These are phyloP conservation scores for Blastomyces parvus DNA, from an alignment of 2,329 filamentous ascomycete species.

Conservation along the genomic window DNA sequence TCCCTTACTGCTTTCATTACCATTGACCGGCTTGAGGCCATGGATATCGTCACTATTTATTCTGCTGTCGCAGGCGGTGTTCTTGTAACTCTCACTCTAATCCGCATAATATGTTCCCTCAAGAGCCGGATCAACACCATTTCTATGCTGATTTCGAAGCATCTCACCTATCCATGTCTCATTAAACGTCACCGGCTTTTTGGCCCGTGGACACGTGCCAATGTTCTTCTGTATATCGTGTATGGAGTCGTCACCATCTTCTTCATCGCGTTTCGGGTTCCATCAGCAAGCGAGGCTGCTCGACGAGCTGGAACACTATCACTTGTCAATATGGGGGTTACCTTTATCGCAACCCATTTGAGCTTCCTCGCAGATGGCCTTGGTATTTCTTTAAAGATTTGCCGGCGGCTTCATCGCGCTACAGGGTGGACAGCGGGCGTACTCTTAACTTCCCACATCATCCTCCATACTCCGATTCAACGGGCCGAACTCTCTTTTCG, in stretches of 20 bases:
- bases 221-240: slow-evolving; percentile 14
- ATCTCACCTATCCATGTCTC: slow-evolving; percentile 20
- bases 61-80: slow-evolving; percentile 19
- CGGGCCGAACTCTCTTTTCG: slow-evolving; percentile 13
- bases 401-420: slow-evolving; percentile 17
- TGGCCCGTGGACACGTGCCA: slow-evolving; percentile 16
- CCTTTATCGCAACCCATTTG: slow-evolving; percentile 16
- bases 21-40: not conserved
- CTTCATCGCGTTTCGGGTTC: slow-evolving; percentile 15
- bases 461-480: slow-evolving; percentile 12
- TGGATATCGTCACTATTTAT: slow-evolving; percentile 14
- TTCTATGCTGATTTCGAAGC: slow-evolving; percentile 15
- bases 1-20: not conserved
- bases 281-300: slow-evolving; percentile 12
- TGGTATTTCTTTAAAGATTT: slow-evolving; percentile 15
- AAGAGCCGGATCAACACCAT: slow-evolving; percentile 9
- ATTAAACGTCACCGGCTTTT: slow-evolving; percentile 15
- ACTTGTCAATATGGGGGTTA: slow-evolving; percentile 20
- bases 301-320: slow-evolving; percentile 16
- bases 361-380: slow-evolving; percentile 14
- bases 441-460: slow-evolving; percentile 17
- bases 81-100: slow-evolving; percentile 18
- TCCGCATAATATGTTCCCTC: slow-evolving; percentile 12
- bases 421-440: slow-evolving; percentile 17
- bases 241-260: slow-evolving; percentile 17